These are phyloP conservation scores for Aschersonia sp. DNA, from an alignment of 2,329 filamentous ascomycete genomes.

Conservation along the genomic window DNA sequence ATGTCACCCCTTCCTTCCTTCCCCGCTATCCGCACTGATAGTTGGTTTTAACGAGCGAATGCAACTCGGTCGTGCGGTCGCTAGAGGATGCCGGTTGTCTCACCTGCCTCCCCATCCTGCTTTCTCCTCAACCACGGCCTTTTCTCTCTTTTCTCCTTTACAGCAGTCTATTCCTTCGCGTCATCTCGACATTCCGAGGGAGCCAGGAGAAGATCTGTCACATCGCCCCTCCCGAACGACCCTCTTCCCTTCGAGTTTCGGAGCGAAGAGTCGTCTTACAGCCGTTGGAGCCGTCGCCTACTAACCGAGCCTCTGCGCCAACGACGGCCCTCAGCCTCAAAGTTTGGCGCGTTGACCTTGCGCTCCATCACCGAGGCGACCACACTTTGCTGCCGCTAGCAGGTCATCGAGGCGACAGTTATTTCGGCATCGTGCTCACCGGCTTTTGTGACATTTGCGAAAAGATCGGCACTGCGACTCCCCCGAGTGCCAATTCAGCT, in stretches of 20 bases:
- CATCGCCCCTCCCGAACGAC: background rate
- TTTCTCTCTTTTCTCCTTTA: too few relatives aligned
- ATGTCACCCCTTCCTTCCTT: too few relatives aligned
- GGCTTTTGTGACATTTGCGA: background rate
- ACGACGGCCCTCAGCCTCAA: background rate
- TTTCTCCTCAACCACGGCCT: too few relatives aligned
- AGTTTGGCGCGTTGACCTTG: background rate
- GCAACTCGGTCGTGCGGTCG: too few relatives aligned
- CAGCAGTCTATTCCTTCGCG: too few relatives aligned
- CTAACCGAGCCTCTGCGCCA: background rate
- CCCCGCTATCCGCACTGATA: too few relatives aligned
- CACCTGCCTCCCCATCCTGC: too few relatives aligned
- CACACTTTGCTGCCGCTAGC: background rate
- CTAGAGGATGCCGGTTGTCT: too few relatives aligned
- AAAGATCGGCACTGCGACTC: background rate
- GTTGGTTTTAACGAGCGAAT: too few relatives aligned
- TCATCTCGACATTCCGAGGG: too few relatives aligned
- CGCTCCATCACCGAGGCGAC: slow-evolving; percentile 4
- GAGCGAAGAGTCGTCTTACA: background rate
- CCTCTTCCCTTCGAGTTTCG: background rate
- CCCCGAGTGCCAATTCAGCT: too few relatives aligned
- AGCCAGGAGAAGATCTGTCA: too few relatives aligned
- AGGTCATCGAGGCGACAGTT: background rate
- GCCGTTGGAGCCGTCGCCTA: background rate
- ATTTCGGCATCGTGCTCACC: background rate